Base-by-base conservation (phyloP, 2,329 filamentous ascomycete species). In the Hymenoscyphus occultus region DNA sequence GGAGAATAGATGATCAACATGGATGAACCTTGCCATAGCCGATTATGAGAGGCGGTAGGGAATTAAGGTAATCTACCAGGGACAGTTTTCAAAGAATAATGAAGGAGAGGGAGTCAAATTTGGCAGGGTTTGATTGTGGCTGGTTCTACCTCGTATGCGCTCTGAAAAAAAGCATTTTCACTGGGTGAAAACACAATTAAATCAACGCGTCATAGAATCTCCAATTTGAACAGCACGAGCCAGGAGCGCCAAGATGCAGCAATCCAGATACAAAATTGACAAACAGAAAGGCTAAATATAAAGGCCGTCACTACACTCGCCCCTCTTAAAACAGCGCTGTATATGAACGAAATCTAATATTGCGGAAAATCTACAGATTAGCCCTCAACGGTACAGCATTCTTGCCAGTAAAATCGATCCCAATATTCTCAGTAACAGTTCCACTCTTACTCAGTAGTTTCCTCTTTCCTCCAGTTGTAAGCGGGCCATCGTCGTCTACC, bases 401-500 rank as follows among this genome's bases (percentile, higher is more conserved):
- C 51, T 66, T 66, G 12, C 65, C 67, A 39, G 65, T 68, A 63
- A 73, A 75, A 59, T 59, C 64, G 31, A 73, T 64, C 16, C 65
- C 64, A 12, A 32, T 56, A 58, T 69, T 69, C n/a, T 28, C 31
- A 28, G 45, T 61, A 56, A 72, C 40, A 28, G 69, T 74, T 31
- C 73, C 74, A 65, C 70, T 73, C 72, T 72, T 74, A 54, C 65
- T 69, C 16, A 75, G 61, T 62, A 74, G 58, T 67, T 68, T 75
- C 60, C 67, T 65, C 57, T 69, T 67, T 10, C 69, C 69, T 9
- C 61, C 69, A 28, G 68, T 72, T 7, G 65, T 68, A 45, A 74
- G 65, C 0, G 74, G 75, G 40, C 65, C 65, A 59, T 74, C 74
- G 64, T 79, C 77, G 64, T 80, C 77, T 2, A 61, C 6, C 39